Evolutionary conservation across 1,284 basidiomycete species (phyloP), one percentile per base, ranked within the genome.

Genomic region (Cryptococcus sp.): DNA sequence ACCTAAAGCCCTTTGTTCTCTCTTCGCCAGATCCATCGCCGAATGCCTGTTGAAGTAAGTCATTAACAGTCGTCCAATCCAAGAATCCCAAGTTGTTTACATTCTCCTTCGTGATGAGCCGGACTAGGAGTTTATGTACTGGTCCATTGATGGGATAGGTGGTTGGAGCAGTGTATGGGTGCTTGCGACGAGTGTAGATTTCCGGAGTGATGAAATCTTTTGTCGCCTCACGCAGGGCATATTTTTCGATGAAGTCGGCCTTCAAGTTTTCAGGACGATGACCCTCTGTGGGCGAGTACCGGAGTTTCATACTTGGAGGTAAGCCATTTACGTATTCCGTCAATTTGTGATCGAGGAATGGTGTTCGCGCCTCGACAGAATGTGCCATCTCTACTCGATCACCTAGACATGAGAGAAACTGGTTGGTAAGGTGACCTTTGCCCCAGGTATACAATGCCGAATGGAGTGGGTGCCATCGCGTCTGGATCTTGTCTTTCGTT

Each of bases 301-400:
- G 22, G 31, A 59, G 50, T 40, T 59, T 59, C 19, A 56, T 32
- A 14, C 22, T 41, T 2, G 76, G 63, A 41, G 75, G 74, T 4
- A 76, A 61, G 49, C 64, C 60, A 63, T 76, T 75, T 43, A 70
- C 62, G 42, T 73, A 74, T 22, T 77, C 73, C 16, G 75, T 67
- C 53, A 76, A 64, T 21, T 61, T 55, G 48, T 73, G 70, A 62
- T 77, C 76, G 19, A 77, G 58, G 67, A 76, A 77, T 3, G 75
- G 75, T 18, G 75, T 72, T 22, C 76, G 62, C n/a, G 74, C 75
- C 57, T 77, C 76, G 40, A 77, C 64, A 7, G 73, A 74, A 66
- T 76, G 75, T 2, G 72, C 74, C 76, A 77, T 77, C 53, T 76
- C 76, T 32, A 64, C 65, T 53, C 76, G 70, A 64, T 77, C 66